Evolutionary conservation across 1,284 basidiomycete species (phyloP).

Genomic region (Pseudozyma thailandica): DNA sequence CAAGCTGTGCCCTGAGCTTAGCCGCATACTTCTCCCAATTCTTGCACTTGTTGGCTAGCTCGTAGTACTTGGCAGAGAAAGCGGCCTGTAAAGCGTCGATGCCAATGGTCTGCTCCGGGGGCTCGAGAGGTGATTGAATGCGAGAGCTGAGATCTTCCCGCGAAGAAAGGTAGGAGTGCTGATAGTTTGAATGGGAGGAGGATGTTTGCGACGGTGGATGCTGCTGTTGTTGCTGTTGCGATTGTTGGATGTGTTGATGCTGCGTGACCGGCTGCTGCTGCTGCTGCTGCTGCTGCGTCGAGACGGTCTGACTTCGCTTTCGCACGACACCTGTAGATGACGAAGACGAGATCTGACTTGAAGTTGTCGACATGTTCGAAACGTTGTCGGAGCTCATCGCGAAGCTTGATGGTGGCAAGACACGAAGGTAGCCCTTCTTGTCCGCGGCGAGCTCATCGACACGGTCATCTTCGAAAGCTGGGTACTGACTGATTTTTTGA

Average conservation of each 20-base stretch:
- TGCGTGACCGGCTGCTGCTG: slow-evolving; percentile 11
- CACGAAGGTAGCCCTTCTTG: slow-evolving; percentile 27
- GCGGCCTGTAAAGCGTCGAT: slow-evolving; percentile 55
- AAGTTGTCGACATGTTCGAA: slow-evolving; percentile 30
- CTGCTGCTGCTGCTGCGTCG: slow-evolving; percentile 12
- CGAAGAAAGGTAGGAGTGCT: background rate
- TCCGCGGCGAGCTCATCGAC: slow-evolving; percentile 10
- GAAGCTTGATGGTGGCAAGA: slow-evolving; percentile 25
- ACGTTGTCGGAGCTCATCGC: slow-evolving; percentile 33
- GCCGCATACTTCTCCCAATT: slow-evolving; percentile 61
- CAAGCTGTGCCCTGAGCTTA: slow-evolving; percentile 56
- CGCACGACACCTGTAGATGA: slow-evolving; percentile 25
- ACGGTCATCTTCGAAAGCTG: slow-evolving; percentile 9
- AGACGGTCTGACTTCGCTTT: slow-evolving; percentile 33
- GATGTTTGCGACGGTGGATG: slow-evolving; percentile 17
- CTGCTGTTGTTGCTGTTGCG: slow-evolving; percentile 18
- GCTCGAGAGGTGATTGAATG: slow-evolving; percentile 14
- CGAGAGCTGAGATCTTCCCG: slow-evolving; percentile 6
- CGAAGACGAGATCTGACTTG: slow-evolving; percentile 36
- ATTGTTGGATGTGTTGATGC: slow-evolving; percentile 20
- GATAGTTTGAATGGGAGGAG: background rate
- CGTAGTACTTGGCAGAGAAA: slow-evolving; percentile 55
- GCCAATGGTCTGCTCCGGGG: slow-evolving; percentile 38
- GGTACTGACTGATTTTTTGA: slow-evolving; percentile 27
- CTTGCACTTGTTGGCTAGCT: slow-evolving; percentile 59